Evolutionary conservation across 2,329 filamentous ascomycete genomes (phyloP), one percentile per base, ranked within the genome.

Genomic region (Ceratocystis cubensis): DNA sequence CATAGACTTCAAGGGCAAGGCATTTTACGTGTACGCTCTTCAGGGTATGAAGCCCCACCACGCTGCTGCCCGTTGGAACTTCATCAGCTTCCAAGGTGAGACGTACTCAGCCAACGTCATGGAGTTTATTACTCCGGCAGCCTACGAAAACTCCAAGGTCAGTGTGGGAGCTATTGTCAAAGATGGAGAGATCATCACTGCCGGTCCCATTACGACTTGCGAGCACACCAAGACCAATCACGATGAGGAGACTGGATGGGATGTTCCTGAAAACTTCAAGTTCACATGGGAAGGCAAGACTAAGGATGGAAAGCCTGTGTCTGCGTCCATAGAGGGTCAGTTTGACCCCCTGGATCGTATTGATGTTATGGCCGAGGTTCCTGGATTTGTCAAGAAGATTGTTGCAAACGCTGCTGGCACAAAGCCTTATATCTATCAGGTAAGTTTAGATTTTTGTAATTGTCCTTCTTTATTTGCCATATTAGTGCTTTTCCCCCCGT

Each of bases 31-130:
- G 70, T 88, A 94, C 75, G 92, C 91, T 50, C 79, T 97, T 63
- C 94, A 97, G 78, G 94, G 92, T 75, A 97, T 97, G 93, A 99
- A 99, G 82, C 94, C 94, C 50, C 94, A 99, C 76, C 95, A 99
- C 75, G 89, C 91, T 68, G 92, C 93, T 69, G 86, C 89, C 37
- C 85, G 84, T 70, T 99, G 94, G 94, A 96, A 94, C 77, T 99
- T 96, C 79, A 82, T 84, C 76, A 85, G 92, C 77, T 96, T 96
- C 79, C 92, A 97, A 75, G 87, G 89, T 15, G 88, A 91, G 25
- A 90, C 81, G 22, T 88, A 91, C 78, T 94, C 92, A 33, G 93
- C 92, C 33, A 78, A 96, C 70, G 80, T 97, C 80, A 99, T 99
- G 94, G 89, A 97, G 76, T 99, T 87, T 76, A 96, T 86, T 46